Evolutionary conservation across 768 basidiomycete genomes (phyloP), one percentile per base, ranked within the genome.

Genomic region (Agaricus subrufescens): DNA sequence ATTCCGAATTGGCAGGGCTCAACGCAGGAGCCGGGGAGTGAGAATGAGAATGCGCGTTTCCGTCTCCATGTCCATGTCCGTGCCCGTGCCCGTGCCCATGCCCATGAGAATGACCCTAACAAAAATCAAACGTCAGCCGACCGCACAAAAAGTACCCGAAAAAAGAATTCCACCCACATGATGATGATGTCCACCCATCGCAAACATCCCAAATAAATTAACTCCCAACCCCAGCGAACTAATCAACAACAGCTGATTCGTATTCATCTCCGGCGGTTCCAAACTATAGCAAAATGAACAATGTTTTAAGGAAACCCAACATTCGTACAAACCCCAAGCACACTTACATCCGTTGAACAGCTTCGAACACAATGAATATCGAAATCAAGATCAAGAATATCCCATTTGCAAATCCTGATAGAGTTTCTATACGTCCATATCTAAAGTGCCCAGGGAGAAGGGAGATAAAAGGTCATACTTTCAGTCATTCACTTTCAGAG

Each of bases 371-470:
- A 67, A 99, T 99, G 69, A 98, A 99, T 59, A 98, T 86, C 2
- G 95, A 98, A 56, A 98, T 97, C 48, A 96, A 72, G 59, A 96
- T 87, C 3, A 94, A 75, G 68, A 96, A 96, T 58, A 97, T 88
- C 25, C 96, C 97, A 65, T 99, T 99, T 1, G 97, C 94, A 66
- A 99, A 99, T 11, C 97, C 97, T 9, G 96, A 98, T 27, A 99
- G 71, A 1, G 97, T 98, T 71, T 99, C 97, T 26, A 99, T 94
- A 29, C 97, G 87, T 3, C 92, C 89, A 70, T 95, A 99, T 34
- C 94, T 95, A 58, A 3, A 31, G 19, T 19, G 19, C 19, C 19
- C 19, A 19, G 10, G 10, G 31, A 31, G 56, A 48, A 48, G 27
- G 11, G n/a, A 29, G n/a, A n/a, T 12, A 48, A 8, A 34, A n/a